Percentiles rank a stretch among this genome's conserved stretches.
Conservation (phyloP, 2,329 filamentous ascomycete species). For the Xylaria polymorpha region DNA sequence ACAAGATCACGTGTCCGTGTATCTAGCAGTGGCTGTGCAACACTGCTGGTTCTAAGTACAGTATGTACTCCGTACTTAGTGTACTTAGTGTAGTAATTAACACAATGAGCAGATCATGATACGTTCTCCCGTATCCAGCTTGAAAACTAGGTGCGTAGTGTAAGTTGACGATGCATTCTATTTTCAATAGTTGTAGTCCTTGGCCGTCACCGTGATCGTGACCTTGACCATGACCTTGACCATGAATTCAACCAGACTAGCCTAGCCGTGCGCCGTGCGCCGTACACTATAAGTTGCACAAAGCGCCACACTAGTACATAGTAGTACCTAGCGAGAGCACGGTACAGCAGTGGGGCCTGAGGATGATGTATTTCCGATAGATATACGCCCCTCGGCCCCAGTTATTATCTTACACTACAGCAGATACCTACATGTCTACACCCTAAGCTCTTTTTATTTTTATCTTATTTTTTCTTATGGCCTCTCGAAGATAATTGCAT, state of each 20-base stretch:
- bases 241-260: constrained; percentile 1
- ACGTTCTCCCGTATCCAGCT: not conserved
- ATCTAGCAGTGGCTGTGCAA: constrained; percentile 33
- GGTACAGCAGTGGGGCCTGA: not conserved
- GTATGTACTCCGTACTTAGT: not conserved
- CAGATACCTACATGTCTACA: no score
- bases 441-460: not conserved
- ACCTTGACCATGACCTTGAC: not conserved
- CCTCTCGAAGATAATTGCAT: not conserved
- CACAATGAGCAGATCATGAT: constrained; percentile 1
- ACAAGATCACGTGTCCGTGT: constrained; percentile 26
- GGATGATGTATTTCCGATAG: constrained; percentile 8
- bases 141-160: not conserved
- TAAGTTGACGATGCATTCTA: not conserved
- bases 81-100: not conserved
- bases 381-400: not conserved
- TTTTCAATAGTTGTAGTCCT: constrained; percentile 7
- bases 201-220: not conserved
- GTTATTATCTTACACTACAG: not conserved
- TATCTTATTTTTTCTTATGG: not conserved
- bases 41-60: not conserved
- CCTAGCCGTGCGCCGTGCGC: not conserved
- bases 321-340: no score
- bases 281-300: not conserved
- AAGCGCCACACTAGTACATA: constrained; percentile 3